Evolutionary conservation across 768 basidiomycete genomes (phyloP), one percentile per base, ranked within the genome.

Genomic region (Pulveroboletus frians): DNA sequence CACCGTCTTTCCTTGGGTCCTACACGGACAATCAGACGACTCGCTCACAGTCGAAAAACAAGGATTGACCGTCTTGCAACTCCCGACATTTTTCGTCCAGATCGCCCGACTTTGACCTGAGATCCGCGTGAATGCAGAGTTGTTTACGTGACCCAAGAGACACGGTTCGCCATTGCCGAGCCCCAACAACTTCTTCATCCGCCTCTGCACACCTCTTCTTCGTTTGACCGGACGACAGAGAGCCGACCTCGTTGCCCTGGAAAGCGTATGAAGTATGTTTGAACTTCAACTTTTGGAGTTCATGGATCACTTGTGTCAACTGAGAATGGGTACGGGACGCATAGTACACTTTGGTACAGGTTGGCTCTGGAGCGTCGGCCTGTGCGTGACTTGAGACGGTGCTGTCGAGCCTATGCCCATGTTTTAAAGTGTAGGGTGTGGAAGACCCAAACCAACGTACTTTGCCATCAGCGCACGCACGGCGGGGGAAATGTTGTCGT

Each of bases 281-380:
- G 63, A 93, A 64, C 53, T 74, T 74, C n/a, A 95, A 78, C 57
- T 81, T 86, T 35, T 72, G 76, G 9, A 97, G 73, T 62, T 99
- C 96, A 4, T 87, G 85, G 15, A 93, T 74, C 4, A 98, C 76
- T 65, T 99, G 95, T 2, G 92, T 76, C 4, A 99, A 79, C 61
- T 99, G 95, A 2, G 94, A 94, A 68, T 99, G 95, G 1, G 95
- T 99, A 29, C 95, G 77, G 0, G 96, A 98, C 0, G 94, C 88
- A 61, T 94, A 96, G 66, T 83, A 96, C 52, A 98, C 85, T 74
- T 92, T 88, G 32, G 81, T 85, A 60, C 85, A 88, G 4, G 76
- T 75, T 14, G 76, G 75, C 49, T 83, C 83, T 39, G 71, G 71
- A 27, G 57, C 48, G 27, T 54, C 52, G 9, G 35, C 31, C 18